Conservation (phyloP, 1,284 basidiomycete genomes). For the Puccinia polysora region DNA sequence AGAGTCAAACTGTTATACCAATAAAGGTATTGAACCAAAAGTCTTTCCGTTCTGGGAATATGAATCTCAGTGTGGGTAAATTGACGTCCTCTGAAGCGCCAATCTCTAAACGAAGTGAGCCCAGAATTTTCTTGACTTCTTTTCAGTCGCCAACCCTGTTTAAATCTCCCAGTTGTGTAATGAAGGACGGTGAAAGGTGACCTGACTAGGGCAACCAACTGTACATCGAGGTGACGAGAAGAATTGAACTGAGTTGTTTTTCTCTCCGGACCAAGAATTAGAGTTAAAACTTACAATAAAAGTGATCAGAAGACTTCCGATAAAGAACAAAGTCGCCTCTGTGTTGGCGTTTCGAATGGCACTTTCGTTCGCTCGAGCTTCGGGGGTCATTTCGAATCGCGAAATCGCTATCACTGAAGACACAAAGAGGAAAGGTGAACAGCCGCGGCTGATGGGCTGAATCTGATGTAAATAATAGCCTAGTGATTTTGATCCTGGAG, state of each 20-base stretch:
- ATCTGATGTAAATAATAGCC: no score
- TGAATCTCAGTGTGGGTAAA: conserved; percentile 2
- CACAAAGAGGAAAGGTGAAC: no score
- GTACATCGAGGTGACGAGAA: neutral
- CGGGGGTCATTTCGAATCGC: neutral
- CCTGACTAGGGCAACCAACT: conserved; percentile 19
- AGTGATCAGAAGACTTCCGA: neutral
- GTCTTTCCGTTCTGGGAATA: neutral
- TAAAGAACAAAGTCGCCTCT: neutral
- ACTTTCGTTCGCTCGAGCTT: neutral
- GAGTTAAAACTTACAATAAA: neutral
- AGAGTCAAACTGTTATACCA: conserved; percentile 29
- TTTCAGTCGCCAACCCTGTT: conserved; percentile 23
- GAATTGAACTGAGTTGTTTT: neutral
- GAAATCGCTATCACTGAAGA: conserved; percentile 4
- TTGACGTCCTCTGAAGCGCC: neutral
- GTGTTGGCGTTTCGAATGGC: neutral
- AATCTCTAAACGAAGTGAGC: neutral
- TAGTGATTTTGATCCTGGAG: no score
- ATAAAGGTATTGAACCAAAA: conserved; percentile 7
- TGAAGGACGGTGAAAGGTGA: conserved; percentile 9
- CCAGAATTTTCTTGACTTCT: conserved; percentile 3
- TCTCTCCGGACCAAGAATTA: neutral
- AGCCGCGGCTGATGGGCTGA: no score
- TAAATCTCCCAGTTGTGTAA: neutral